Base-by-base conservation (phyloP, 768 basidiomycete species). In the Lactarius psammicola region DNA sequence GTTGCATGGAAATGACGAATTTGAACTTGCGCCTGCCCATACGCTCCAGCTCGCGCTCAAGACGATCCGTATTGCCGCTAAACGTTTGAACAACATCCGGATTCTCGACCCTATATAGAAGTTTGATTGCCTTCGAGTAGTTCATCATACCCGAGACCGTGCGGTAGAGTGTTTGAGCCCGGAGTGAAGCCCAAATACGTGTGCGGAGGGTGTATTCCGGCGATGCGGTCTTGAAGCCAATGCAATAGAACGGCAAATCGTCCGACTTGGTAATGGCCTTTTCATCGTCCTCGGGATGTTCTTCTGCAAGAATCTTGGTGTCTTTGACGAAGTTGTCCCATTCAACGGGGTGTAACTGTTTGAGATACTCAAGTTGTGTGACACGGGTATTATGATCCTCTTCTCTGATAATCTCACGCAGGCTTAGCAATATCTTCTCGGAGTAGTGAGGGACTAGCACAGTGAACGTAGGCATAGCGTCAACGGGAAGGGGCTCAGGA, bases 101-200 rank as follows among this genome's bases (percentile, higher is more conserved):
- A 77, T 98, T 98, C 79, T 98, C 97, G 68, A 99, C 96, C 40
- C 97, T 92, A 77, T 98, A 98, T 23, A 98, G 85, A 42, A 99
- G 84, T 77, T 99, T 99, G 87, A 99, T 96, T 30, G 97, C 97
- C 79, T 99, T 99, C 73, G 94, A 91, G 79, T 99, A 99, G 80
- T 99, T 98, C 97, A 99, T 98, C 94, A 99, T 98, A 68, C 97
- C 97, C 5, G 97, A 98, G 23, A 98, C 94, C 13, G 97, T 99
- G 68, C 97, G 89, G 77, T 99, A 99, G 36, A 99, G 85, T 0
- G 97, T 99, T 78, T 99, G 97, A 6, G 95, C 95, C 61, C 97
- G 93, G 31, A 99, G 84, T 2, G 95, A 98, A 2, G 97, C 96
- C 97, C 97, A 98, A 71, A 99, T 99, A 77, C 97, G 93, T 0